Conservation (phyloP, 2,329 filamentous ascomycete species). For the Chrysoporthe cubensis region DNA sequence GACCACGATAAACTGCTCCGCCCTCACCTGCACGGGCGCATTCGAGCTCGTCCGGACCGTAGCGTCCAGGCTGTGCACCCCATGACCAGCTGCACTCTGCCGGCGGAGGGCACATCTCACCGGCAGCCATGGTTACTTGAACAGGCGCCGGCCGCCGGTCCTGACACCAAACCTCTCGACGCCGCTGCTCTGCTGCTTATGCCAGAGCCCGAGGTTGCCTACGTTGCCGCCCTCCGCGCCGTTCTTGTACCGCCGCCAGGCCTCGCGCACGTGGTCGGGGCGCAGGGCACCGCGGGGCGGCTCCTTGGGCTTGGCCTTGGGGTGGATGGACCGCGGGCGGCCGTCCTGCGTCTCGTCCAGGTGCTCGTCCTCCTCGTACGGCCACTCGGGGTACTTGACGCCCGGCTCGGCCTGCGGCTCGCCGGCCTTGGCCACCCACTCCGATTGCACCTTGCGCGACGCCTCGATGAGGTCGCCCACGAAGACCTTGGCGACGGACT, state of each 20-base stretch:
- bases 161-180: constrained; percentile 62
- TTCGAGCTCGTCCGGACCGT: too few species aligned
- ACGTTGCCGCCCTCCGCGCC: constrained; percentile 66
- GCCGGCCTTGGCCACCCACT: constrained; percentile 65
- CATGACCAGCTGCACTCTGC: too few species aligned
- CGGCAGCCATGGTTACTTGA: constrained; percentile 45
- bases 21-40: background rate
- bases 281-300: constrained; percentile 62
- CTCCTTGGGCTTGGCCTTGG: constrained; percentile 41
- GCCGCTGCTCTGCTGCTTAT: constrained; percentile 62
- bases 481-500: constrained; percentile 76
- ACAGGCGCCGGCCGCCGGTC: constrained; percentile 56
- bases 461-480: constrained; percentile 75
- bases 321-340: constrained; percentile 33
- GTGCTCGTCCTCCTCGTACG: constrained; percentile 39
- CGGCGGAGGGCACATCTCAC: too few species aligned
- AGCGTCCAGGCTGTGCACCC: background rate
- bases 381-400: constrained; percentile 38
- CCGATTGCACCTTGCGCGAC: constrained; percentile 70
- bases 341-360: constrained; percentile 29
- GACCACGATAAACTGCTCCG: background rate
- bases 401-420: constrained; percentile 61
- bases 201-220: constrained; percentile 64
- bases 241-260: constrained; percentile 68
- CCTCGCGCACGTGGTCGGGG: constrained; percentile 76